A percentile compares a stretch with the other conserved stretches of the same genome.
phyloP scores from a whole-genome alignment of 2,329 filamentous ascomycete genomes.

The Ceratocystis eucalypticola region DNA sequence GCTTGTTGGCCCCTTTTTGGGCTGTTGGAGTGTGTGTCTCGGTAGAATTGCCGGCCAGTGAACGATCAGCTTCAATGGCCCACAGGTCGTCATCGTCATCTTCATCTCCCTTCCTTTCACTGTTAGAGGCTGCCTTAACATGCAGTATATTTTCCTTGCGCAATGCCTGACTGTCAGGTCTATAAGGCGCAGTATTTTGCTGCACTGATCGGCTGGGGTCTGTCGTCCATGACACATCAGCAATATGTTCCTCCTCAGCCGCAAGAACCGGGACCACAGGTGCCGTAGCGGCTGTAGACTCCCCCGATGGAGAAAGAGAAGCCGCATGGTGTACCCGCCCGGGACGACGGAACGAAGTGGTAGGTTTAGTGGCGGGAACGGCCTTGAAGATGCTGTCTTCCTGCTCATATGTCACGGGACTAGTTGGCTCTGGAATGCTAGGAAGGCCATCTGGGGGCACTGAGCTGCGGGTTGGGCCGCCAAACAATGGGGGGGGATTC shows the following conservation, averaged over 20 bases:
- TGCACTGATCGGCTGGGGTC: conserved; percentile 15
- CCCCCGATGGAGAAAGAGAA: conserved; percentile 12
- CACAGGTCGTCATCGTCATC: conserved; percentile 39
- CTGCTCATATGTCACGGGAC: conserved; percentile 11
- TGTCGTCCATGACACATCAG: conserved; percentile 18
- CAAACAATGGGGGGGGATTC: conserved; percentile 3
- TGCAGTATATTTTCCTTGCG: conserved; percentile 9
- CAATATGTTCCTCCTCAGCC: conserved; percentile 17
- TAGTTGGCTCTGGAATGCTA: conserved; percentile 7
- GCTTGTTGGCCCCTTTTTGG: conserved; percentile 21
- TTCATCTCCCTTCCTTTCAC: conserved; percentile 15
- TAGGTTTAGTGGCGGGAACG: background rate
- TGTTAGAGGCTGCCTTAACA: conserved; percentile 11
- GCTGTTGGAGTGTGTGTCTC: conserved; percentile 10
- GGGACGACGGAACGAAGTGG: conserved; percentile 10
- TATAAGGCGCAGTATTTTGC: background rate
- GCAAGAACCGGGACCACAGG: conserved; percentile 12
- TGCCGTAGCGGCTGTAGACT: conserved; percentile 5
- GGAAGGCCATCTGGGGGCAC: conserved; percentile 6
- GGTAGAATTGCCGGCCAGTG: conserved; percentile 27
- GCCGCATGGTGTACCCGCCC: conserved; percentile 17
- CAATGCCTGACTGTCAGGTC: background rate
- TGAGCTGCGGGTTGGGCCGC: background rate
- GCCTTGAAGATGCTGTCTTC: conserved; percentile 14
- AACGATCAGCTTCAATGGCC: conserved; percentile 42